Evolutionary conservation across 129 eudicot species (phyloP).

Genomic region (Helichrysum umbraculigerum): DNA sequence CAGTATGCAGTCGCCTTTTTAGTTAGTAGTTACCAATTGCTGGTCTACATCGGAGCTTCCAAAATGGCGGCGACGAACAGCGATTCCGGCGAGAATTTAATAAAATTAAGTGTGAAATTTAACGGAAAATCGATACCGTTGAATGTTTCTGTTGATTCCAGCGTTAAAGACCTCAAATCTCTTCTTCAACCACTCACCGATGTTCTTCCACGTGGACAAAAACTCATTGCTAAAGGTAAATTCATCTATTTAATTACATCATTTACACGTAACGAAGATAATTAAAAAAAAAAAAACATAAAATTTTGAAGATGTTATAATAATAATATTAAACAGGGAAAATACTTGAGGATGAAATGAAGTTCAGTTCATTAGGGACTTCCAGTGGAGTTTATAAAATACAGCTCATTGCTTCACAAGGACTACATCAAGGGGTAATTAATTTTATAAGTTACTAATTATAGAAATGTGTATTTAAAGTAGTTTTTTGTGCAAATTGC

Average conservation of each 20-base stretch:
- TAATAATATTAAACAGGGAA: slow-evolving; percentile 47
- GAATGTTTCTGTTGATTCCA: slow-evolving; percentile 47
- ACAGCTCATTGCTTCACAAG: slow-evolving; percentile 92
- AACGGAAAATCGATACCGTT: slow-evolving; percentile 72
- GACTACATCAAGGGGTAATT: slow-evolving; percentile 94
- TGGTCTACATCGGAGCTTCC: neutral
- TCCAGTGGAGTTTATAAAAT: slow-evolving; percentile 57
- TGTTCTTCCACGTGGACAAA: slow-evolving; percentile 97
- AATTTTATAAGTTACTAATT: too few relatives aligned
- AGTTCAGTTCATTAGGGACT: slow-evolving; percentile 46
- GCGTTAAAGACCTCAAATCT: slow-evolving; percentile 70
- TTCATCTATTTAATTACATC: neutral
- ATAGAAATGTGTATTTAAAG: neutral
- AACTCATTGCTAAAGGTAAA: slow-evolving; percentile 81
- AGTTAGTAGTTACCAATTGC: neutral
- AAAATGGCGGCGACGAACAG: slow-evolving; percentile 41
- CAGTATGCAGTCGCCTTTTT: neutral
- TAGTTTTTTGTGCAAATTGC: too few relatives aligned
- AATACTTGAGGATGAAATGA: slow-evolving; percentile 60
- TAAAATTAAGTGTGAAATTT: slow-evolving; percentile 53
- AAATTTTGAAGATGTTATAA: neutral
- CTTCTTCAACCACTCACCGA: slow-evolving; percentile 80
- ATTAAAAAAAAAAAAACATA: neutral
- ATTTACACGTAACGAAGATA: neutral
- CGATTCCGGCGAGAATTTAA: slow-evolving; percentile 6